Evolutionary conservation across 495 filamentous ascomycete species (phyloP).

Genomic region (Aspergillus conjunctus): DNA sequence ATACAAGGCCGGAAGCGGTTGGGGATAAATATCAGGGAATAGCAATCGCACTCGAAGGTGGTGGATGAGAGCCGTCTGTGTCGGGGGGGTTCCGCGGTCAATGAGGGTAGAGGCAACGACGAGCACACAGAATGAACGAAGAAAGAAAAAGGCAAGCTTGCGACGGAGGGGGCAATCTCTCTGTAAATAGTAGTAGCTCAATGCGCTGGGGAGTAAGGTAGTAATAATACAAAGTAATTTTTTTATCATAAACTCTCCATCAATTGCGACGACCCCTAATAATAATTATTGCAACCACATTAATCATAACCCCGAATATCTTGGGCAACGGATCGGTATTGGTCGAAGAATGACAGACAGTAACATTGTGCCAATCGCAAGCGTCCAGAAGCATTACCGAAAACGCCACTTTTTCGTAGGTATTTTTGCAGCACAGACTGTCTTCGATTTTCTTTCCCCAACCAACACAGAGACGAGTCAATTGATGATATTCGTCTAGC

Average conservation of each 20-base stretch:
- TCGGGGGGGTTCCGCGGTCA: neutral
- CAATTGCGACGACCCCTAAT: neutral
- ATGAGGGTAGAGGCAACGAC: neutral
- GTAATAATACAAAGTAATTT: neutral
- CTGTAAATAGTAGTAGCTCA: slow-evolving; percentile 8
- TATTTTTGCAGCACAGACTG: slow-evolving; percentile 2
- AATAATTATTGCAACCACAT: slow-evolving; percentile 20
- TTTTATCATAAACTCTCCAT: neutral
- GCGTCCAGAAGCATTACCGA: slow-evolving; percentile 17
- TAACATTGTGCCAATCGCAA: slow-evolving; percentile 23
- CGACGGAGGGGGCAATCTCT: slow-evolving; percentile 14
- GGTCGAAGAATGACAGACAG: slow-evolving; percentile 25
- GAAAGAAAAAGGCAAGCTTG: slow-evolving; percentile 21
- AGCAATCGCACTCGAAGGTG: neutral
- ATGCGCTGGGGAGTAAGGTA: neutral
- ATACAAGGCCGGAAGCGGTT: neutral
- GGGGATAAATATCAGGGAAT: neutral
- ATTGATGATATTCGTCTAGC: neutral
- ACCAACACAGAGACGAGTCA: neutral
- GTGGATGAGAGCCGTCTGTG: neutral
- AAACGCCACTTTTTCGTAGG: slow-evolving; percentile 21
- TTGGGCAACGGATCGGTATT: slow-evolving; percentile 7
- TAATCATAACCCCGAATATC: slow-evolving; percentile 10
- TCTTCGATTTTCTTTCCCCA: slow-evolving; percentile 1
- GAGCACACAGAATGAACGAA: slow-evolving; percentile 20